Evolutionary conservation across 2,329 filamentous ascomycete genomes (phyloP).

Genomic region (Ambrosiella cleistominuta): DNA sequence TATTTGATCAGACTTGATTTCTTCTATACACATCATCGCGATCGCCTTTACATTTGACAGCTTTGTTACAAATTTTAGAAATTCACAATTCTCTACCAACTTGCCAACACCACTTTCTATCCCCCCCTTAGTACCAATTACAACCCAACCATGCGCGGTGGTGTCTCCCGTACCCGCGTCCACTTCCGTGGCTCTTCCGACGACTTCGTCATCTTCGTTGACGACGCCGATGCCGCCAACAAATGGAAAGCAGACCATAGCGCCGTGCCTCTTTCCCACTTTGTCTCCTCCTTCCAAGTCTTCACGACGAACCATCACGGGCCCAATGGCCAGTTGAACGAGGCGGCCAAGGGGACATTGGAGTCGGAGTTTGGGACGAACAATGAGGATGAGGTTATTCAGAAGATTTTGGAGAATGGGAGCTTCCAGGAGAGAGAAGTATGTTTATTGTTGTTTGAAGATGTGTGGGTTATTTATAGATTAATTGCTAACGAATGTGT

Average conservation of each 20-base stretch:
- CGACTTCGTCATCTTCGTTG: conserved; percentile 43
- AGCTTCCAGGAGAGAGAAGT: conserved; percentile 7
- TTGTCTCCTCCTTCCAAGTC: conserved; percentile 76
- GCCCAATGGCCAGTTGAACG: conserved; percentile 60
- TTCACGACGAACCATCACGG: conserved; percentile 87
- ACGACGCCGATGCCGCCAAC: conserved; percentile 44
- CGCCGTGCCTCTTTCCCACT: conserved; percentile 61
- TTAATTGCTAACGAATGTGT: not conserved
- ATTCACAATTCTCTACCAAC: too few relatives aligned
- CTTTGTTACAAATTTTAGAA: too few relatives aligned
- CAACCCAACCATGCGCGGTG: conserved; percentile 33
- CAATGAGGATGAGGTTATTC: conserved; percentile 64
- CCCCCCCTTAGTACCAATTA: too few relatives aligned
- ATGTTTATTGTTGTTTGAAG: not conserved
- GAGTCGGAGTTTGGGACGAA: conserved; percentile 77
- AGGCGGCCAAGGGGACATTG: conserved; percentile 55
- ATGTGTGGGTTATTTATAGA: not conserved
- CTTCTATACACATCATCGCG: too few relatives aligned
- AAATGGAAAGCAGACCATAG: conserved; percentile 66
- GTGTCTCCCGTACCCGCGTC: conserved; percentile 55
- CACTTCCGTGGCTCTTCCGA: conserved; percentile 60
- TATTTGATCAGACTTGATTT: too few relatives aligned
- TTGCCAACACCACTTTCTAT: too few relatives aligned
- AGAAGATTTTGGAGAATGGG: conserved; percentile 38
- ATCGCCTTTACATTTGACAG: too few relatives aligned